phyloP scores from a whole-genome alignment of 805 yeast species.

The Barnettozyma salicaria region DNA sequence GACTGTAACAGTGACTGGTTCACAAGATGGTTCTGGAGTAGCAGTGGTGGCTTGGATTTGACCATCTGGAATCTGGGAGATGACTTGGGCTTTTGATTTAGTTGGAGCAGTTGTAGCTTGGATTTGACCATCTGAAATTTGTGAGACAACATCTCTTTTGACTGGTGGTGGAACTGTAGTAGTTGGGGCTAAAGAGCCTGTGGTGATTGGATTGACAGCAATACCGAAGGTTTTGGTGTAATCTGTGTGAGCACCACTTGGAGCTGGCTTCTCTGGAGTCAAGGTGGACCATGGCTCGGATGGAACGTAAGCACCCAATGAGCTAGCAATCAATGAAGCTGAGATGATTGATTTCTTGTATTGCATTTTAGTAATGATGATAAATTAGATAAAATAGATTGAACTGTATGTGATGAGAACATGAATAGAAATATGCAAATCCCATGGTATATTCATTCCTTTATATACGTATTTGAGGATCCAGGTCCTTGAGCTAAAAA shows the following conservation, averaged over 20 bases:
- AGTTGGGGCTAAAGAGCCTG: conserved; percentile 20
- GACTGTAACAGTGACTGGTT: conserved; percentile 25
- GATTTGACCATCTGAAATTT: conserved; percentile 22
- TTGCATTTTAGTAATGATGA: conserved; percentile 43
- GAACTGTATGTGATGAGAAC: neutral
- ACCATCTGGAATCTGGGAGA: conserved; percentile 28
- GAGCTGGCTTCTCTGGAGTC: conserved; percentile 35
- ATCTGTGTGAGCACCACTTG: conserved; percentile 32
- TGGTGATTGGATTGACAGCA: conserved; percentile 35
- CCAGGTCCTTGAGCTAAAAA: too few species aligned
- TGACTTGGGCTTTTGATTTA: conserved; percentile 20
- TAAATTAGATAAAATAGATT: neutral
- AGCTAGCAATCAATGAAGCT: conserved; percentile 42
- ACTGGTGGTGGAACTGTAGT: conserved; percentile 12
- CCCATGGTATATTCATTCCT: too few species aligned
- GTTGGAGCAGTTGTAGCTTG: conserved; percentile 26
- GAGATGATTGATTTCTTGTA: conserved; percentile 37
- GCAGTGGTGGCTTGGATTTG: conserved; percentile 29
- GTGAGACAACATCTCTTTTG: conserved; percentile 19
- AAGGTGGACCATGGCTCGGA: conserved; percentile 42
- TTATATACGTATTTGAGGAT: too few species aligned
- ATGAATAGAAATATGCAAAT: too few species aligned
- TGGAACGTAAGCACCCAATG: conserved; percentile 59
- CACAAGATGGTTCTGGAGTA: conserved; percentile 12
- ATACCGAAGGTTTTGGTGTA: conserved; percentile 37